Base-by-base conservation (phyloP, 805 yeast species). In the Starmerella bombicola region DNA sequence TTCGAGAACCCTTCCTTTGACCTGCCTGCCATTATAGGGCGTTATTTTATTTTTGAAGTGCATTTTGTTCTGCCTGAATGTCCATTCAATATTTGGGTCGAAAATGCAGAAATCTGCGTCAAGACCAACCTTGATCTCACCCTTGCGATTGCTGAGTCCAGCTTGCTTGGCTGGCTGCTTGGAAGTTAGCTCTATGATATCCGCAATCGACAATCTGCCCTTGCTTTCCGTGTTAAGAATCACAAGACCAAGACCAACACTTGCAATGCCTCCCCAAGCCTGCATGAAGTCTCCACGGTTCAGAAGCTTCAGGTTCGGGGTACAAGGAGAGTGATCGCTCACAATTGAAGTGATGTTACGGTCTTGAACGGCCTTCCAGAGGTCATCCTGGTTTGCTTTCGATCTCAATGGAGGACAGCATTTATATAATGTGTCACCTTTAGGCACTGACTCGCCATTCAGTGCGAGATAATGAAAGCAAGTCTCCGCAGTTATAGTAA, bases 191-290 rank as follows among this genome's bases (percentile, higher is more conserved):
- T 64, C 65, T 19, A 74, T 74, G 35, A 86, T 78, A 42, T 82
- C 85, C 4, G 64, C 57, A 3, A 81, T 55, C 0, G 70, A 51
- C 5, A 78, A 63, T 1, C 76, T 60, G 50, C 69, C 69, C 37
- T 56, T 53, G 25, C 65, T 84, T 52, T 78, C 47, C 1, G 95
- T 81, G 68, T 72, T 76, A 39, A 86, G 60, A 28, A 85, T 68
- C 0, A 93, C 80, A 34, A 86, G 68, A 0, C 96, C 96, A 30
- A 88, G 72, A 0, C 97, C 97, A 28, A 86, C 91, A 1, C 94
- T 81, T 2, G 94, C 71, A 30, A 86, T 83, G 17, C 97, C 97
- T 33, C 96, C 97, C 97, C 97, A 86, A 2, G 96, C 94, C 30
- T 76, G 71, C 56, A 84, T 74, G 60, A 86, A 86, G 57, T 88